Evolutionary conservation across 208 protist genomes (phyloP).

Genomic region (Angomonas deanei): DNA sequence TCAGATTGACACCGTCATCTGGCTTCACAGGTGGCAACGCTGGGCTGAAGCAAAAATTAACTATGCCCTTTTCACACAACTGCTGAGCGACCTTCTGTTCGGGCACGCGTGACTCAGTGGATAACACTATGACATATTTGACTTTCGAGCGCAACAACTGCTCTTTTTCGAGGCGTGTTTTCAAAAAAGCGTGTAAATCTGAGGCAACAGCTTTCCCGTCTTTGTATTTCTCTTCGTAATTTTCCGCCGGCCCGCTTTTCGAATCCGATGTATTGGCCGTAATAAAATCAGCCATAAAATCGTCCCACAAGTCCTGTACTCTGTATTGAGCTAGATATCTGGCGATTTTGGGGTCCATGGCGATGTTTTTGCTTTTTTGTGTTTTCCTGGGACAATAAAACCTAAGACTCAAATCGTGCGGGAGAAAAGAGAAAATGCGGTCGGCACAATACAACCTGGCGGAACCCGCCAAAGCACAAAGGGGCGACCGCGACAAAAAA

Average conservation of each 20-base stretch:
- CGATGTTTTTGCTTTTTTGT: background rate
- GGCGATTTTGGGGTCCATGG: background rate
- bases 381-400: background rate
- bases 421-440: background rate
- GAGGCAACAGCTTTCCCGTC: background rate
- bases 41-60: background rate
- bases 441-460: no score
- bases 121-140: background rate
- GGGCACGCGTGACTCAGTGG: background rate
- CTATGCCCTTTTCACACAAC: background rate
- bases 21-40: background rate
- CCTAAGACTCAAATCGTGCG: background rate
- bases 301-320: conserved; percentile 5
- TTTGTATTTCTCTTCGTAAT: background rate
- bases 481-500: no score
- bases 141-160: background rate
- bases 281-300: conserved; percentile 3
- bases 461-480: no score
- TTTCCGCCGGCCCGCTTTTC: background rate
- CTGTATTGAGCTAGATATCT: background rate
- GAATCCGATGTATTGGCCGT: background rate
- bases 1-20: background rate
- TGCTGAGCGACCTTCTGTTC: background rate
- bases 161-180: background rate
- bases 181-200: background rate